A percentile compares a stretch with the other conserved stretches of the same genome.
Evolutionary conservation across 2,329 filamentous ascomycete genomes (phyloP).

Genomic region (Paraphaeosphaeria sporulosa): DNA sequence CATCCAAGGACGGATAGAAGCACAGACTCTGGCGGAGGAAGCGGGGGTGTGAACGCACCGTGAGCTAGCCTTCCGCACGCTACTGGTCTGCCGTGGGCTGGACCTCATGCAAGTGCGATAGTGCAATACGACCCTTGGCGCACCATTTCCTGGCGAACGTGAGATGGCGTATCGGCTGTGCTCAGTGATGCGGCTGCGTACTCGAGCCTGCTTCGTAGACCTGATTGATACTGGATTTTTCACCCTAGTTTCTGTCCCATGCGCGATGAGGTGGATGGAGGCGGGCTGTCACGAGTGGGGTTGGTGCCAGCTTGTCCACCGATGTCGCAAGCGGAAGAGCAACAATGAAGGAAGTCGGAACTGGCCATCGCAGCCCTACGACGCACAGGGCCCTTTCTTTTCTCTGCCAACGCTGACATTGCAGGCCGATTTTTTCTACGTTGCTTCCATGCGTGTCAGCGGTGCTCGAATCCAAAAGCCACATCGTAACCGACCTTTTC

Average conservation of each 20-base stretch:
- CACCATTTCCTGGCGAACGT: conserved; percentile 1
- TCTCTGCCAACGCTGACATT: background rate
- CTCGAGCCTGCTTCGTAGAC: background rate
- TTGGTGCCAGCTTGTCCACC: background rate
- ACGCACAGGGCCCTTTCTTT: background rate
- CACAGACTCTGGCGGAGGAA: conserved; percentile 5
- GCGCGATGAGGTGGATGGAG: background rate
- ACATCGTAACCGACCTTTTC: background rate
- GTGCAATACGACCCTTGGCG: conserved; percentile 11
- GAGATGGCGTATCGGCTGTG: conserved; percentile 8
- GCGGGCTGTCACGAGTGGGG: background rate
- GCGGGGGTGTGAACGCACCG: conserved; percentile 7
- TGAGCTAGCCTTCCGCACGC: conserved; percentile 5
- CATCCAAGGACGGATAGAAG: conserved; percentile 3
- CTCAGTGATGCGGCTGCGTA: conserved; percentile 5
- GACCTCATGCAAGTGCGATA: conserved; percentile 3
- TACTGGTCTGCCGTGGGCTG: background rate
- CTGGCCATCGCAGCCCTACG: background rate
- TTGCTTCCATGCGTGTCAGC: conserved; percentile 13
- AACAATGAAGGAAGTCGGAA: background rate
- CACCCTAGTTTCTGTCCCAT: background rate
- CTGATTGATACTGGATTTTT: background rate
- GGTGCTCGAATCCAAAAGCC: background rate
- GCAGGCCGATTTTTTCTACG: background rate
- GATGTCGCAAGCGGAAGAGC: background rate